Evolutionary conservation across 139 green algal genomes (phyloP), one percentile per base, ranked within the genome.

Genomic region (Micromonas pusilla): DNA sequence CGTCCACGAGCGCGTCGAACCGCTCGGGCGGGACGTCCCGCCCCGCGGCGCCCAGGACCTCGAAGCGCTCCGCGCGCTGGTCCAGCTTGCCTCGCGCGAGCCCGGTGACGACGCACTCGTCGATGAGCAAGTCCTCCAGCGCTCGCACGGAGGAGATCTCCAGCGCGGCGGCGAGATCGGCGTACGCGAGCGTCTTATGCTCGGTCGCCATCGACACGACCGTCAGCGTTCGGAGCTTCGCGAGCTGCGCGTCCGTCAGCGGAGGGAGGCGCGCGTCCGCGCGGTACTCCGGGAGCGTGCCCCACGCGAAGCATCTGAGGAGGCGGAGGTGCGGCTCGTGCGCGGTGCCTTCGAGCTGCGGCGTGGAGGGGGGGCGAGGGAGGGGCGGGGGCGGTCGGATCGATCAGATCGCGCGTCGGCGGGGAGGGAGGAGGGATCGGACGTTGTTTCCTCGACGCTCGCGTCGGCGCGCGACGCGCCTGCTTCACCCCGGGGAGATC

Each of bases 101-200:
- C 6, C 85, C 90, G 23, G 78, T 65, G 81, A 96, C 96, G 77
- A 97, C 93, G 87, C 93, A 97, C 65, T 97, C 83, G 23, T 86
- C 90, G 74, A 97, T 96, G 37, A 97, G 82, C 72, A 97, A 83
- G 77, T 97, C 90, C 84, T 97, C 93, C 65, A 97, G 87, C 77
- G 93, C 84, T 2, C 91, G 81, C 71, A 96, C 83, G 28, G 74
- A 88, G 38, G 39, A 38, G 28, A 97, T 83, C 25, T 90, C 84
- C 19, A 97, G 80, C 33, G 85, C 37, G 9, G 74, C 13, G 84
- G 88, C 86, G 13, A 97, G 82, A 37, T 82, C 28, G 0, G 73
- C 63, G 80, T 96, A 97, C 23, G 89, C 68, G 0, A 97, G 52
- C 2, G 52, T 26, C 30, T 2, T n/a, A 6, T 2, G 16, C 26